Evolutionary conservation across 2,329 filamentous ascomycete genomes (phyloP).

Genomic region (Metarhizium rileyi): DNA sequence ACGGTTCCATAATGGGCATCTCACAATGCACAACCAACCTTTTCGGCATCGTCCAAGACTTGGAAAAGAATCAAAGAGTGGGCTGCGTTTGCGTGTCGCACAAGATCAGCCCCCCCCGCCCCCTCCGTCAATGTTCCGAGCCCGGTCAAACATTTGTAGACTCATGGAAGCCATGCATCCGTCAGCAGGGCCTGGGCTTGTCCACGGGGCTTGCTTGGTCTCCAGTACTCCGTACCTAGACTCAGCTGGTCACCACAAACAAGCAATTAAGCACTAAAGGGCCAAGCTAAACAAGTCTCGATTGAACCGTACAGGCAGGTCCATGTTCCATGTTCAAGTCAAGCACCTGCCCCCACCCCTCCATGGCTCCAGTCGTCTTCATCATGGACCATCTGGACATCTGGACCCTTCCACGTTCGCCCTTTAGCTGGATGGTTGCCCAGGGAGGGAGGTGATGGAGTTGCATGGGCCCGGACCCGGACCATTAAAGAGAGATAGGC

Average conservation of each 20-base stretch:
- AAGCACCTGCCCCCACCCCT: too few relatives aligned
- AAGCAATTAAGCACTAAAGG: too few relatives aligned
- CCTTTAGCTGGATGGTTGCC: background rate
- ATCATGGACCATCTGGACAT: too few relatives aligned
- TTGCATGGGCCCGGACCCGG: background rate
- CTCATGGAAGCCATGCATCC: background rate
- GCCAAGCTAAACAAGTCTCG: too few relatives aligned
- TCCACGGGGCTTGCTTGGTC: background rate
- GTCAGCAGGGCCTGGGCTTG: background rate
- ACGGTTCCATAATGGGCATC: background rate
- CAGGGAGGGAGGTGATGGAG: background rate
- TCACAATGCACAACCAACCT: background rate
- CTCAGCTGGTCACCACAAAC: too few relatives aligned
- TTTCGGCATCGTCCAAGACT: background rate
- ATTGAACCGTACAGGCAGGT: too few relatives aligned
- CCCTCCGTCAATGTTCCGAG: background rate
- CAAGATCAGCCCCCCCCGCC: background rate
- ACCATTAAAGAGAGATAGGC: background rate
- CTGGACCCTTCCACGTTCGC: constrained; percentile 4
- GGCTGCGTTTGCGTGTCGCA: background rate
- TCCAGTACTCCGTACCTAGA: background rate
- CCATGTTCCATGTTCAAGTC: too few relatives aligned
- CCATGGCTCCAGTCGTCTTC: too few relatives aligned
- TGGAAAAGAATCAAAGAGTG: background rate
- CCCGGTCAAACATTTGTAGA: too few relatives aligned